Base-by-base conservation (phyloP, 169 alveolate species). In the Eimeria praecox region DNA sequence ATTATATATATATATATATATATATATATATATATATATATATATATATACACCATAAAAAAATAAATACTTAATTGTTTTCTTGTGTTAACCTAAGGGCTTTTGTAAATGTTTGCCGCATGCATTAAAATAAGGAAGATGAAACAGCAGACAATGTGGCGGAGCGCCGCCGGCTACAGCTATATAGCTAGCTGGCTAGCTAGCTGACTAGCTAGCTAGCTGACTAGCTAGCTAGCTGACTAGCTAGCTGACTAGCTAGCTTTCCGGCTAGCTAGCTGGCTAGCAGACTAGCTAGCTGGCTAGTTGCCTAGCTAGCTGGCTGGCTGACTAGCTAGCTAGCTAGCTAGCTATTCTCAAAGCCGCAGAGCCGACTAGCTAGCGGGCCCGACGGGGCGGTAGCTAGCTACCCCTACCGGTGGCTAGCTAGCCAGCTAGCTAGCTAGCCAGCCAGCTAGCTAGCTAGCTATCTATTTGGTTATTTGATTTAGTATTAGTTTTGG, bases 351-450 rank as follows among this genome's bases (percentile, higher is more conserved):
- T 22, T 22, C 38, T n/a, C n/a, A n/a, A n/a, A n/a, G n/a, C n/a
- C n/a, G n/a, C n/a, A n/a, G n/a, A n/a, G 52, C 83, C 38, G 20
- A n/a, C 83, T 73, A 73, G 83, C 83, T 73, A 73, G 83, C 83
- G 0, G 38, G 54, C 83, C n/a, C n/a, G n/a, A n/a, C n/a, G n/a
- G n/a, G n/a, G n/a, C n/a, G n/a, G n/a, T n/a, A n/a, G n/a, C n/a
- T n/a, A n/a, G n/a, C n/a, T n/a, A 2, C 0, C 10, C 22, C 12
- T 40, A 20, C 56, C n/a, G 54, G 56, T n/a, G 16, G 83, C 83
- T 18, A 46, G 40, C 22, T 4, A 24, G 69, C 89, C 14, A 73
- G 83, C 83, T 35, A 8, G 52, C 52, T 73, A 73, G 75, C 40
- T 27, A 20, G 87, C 40, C 30, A 42, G 89, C 24, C 46, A 5